These are phyloP conservation scores for Salix purpurea DNA, from an alignment of 345 rosid genomes.

Conservation along the genomic window DNA sequence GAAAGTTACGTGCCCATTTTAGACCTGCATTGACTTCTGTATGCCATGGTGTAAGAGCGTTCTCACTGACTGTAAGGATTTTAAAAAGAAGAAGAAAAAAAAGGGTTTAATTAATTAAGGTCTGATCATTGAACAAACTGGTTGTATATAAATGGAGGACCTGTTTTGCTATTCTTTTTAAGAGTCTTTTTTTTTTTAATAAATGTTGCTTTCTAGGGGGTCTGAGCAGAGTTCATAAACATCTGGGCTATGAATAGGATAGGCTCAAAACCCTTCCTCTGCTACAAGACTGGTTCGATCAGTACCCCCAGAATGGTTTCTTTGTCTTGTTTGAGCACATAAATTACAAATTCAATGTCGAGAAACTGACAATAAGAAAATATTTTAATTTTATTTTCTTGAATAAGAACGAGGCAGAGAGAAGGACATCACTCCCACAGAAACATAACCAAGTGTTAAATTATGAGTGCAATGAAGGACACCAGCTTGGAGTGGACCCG, in stretches of 20 bases:
- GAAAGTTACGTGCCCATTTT: neutral
- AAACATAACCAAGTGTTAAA: neutral
- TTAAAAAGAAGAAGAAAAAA: neutral
- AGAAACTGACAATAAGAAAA: constrained; percentile 13
- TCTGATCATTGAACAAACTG: neutral
- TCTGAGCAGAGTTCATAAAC: constrained; percentile 1
- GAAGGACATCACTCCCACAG: neutral
- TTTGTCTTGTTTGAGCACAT: constrained; percentile 34
- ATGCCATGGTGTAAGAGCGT: constrained; percentile 19
- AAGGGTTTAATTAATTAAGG: neutral
- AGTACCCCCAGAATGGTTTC: constrained; percentile 22
- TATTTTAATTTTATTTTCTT: no score
- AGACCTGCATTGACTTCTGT: neutral
- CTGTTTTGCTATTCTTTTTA: neutral
- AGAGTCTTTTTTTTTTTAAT: neutral
- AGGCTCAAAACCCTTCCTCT: constrained; percentile 10
- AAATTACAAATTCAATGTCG: constrained; percentile 28
- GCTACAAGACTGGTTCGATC: neutral
- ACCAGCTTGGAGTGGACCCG: constrained; percentile 12
- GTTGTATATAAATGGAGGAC: neutral
- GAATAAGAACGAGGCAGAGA: neutral
- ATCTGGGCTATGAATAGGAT: neutral
- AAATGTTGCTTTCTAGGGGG: constrained; percentile 6
- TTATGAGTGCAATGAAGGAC: neutral
- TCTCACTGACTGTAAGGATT: neutral